Base-by-base conservation (phyloP, 495 filamentous ascomycete genomes). In the Aspergillus mulundensis region DNA sequence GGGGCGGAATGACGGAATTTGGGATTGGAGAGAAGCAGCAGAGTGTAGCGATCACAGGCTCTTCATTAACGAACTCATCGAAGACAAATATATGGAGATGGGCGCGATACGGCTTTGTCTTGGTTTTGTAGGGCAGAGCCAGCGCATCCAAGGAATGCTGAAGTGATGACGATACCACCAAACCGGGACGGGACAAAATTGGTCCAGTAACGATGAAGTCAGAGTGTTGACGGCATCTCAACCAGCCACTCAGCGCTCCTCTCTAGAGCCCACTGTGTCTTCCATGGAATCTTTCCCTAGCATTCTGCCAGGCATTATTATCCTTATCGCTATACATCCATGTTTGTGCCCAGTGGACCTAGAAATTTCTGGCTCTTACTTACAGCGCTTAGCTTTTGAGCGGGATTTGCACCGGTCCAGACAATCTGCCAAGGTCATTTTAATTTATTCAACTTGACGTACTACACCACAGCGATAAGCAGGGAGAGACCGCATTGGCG, bases 31-130 rank as follows among this genome's bases (percentile, higher is more conserved):
- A 38, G 32, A 48, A 54, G 39, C 36, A 59, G 44, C 28, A 50
- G 42, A 40, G 55, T 39, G 28, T 28, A 36, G 12, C 12, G 32
- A 36, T 50, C 39, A 54, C 21, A 40, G 43, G 57, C 53, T 62
- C 63, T 50, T 65, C 63, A 66, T 51, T 66, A 66, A 57, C 63
- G 60, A 63, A 55, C 43, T 61, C 63, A 66, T 66, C 57, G 46
- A 36, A 36, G 42, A n/a, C 34, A 39, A 55, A 40, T 47, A 55
- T 48, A 19, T 36, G 53, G 42, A 44, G 25, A 38, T 15, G 21
- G 20, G 48, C 20, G 34, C 8, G 34, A 50, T 24, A 40, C 24
- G 10, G 11, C 20, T n/a, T 18, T 19, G 41, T 44, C n/a, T 40
- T 54, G 15, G 10, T 54, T 54, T 46, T 44, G 24, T 53, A 46